Conservation (phyloP, 225 moss, liverwort and hornwort species). For the Takakia lepidozioides region DNA sequence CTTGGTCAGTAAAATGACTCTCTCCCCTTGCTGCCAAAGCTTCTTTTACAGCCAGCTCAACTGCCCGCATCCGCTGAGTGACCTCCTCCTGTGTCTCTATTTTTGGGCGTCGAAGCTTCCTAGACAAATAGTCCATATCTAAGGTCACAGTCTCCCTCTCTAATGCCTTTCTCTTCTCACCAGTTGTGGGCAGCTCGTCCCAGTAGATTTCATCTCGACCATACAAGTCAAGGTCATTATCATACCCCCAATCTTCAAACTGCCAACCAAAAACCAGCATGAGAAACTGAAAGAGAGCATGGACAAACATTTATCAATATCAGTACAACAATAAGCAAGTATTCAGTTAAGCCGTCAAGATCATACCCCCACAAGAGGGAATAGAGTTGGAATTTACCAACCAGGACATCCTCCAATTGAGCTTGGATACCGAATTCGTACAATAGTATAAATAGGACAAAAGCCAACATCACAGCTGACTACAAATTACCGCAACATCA, state of each 20-base stretch:
- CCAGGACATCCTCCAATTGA: no score
- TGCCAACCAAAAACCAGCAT: no score
- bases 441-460: no score
- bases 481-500: no score
- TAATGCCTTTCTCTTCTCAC: constrained; percentile 73
- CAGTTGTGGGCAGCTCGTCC: constrained; percentile 86
- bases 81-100: constrained; percentile 93
- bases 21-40: constrained; percentile 91
- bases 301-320: no score
- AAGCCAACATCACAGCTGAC: no score
- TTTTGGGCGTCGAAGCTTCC: constrained; percentile 85
- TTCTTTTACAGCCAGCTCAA: constrained; percentile 96
- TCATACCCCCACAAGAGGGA: no score
- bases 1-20: constrained; percentile 88
- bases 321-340: no score
- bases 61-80: constrained; percentile 89
- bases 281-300: no score
- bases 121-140: constrained; percentile 83
- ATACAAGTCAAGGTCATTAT: constrained; percentile 70
- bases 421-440: no score
- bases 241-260: constrained; percentile 95
- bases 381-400: no score
- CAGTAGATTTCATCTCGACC: constrained; percentile 90
- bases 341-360: no score
- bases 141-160: constrained; percentile 80